Base-by-base conservation (phyloP, 2,329 filamentous ascomycete species). In the Lasiodiplodia gonubiensis region DNA sequence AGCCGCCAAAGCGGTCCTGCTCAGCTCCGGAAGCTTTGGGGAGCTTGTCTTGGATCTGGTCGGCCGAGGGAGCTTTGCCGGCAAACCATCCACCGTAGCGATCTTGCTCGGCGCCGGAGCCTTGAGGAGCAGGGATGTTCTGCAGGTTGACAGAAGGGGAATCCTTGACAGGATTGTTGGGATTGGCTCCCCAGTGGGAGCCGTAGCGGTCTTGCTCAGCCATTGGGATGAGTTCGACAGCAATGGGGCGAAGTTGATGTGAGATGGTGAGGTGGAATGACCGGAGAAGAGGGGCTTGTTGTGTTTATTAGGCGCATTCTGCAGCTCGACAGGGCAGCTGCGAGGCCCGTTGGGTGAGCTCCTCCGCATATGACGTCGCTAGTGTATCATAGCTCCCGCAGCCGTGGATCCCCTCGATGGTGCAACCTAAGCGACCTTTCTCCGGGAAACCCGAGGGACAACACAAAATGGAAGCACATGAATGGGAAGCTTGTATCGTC, bases 201-300 rank as follows among this genome's bases (percentile, higher is more conserved):
- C 39, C 66, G 52, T 68, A 68, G 42, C 60, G 59, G 53, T 68
- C 66, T 64, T 68, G 66, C 53, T 68, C 66, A 42, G 66, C 66
- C 66, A 67, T 67, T 64, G 48, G 18, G 61, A 64, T 42, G 64
- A 49, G 37, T 27, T 55, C 10, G 64, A 59, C 51, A 23, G 46
- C 25, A 42, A 67, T 46, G 30, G 25, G 10, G 23, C 16, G 59
- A 23, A 35, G 30, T 48, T 37, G 42, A 37, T 27, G 18, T 14
- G 48, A 42, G 27, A n/a, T 8, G 27, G 16, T 18, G n/a, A 12
- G 54, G 23, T 23, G 39, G 46, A 52, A 30, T 27, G 54, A 37
- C 42, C 39, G 46, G 54, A 30, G 35, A 42, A 33, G 64, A 67
- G 54, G 64, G 61, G 61, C 21, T 46, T 54, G 33, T 63, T 63